Base-by-base conservation (phyloP, 2,329 filamentous ascomycete genomes). In the Raffaelea deltoideospora region DNA sequence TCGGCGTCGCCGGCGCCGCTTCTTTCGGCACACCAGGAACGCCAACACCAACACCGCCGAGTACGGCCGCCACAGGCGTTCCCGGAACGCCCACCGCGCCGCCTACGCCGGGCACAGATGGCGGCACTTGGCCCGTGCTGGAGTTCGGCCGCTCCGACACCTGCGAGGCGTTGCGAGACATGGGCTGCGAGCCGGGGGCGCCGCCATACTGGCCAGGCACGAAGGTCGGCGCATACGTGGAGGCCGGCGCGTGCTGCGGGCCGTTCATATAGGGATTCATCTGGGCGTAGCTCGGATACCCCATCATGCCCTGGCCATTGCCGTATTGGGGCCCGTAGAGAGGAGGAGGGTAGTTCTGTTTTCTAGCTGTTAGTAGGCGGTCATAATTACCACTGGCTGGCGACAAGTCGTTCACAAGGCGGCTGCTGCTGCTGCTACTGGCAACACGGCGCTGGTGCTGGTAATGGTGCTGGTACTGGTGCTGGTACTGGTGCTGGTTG, bases 131-230 rank as follows among this genome's bases (percentile, higher is more conserved):
- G 60, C 53, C 75, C 55, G 64, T 82, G 58, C 83, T 81, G 20
- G 77, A 67, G 27, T 69, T 69, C 49, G 58, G 66, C 33, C 72
- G 62, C 49, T 76, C 70, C n/a, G 82, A 82, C 38, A 80, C 69
- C 56, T 90, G 82, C 3, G 85, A 92, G 3, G 80, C 73, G 42
- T 75, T 86, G 48, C 87, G 79, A 3, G 87, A 90, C 79, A 94
- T 87, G 63, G 77, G 68, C 54, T 79, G 71, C 42, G 72, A 48
- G 63, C 65, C 44, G 59, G 60, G 38, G n/a, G n/a, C 28, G 1
- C 30, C 19, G 5, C n/a, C 9, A 31, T 50, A 50, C 22, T 50
- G 48, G n/a, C 43, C 48, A 34, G 55, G 55, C 50, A 59, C 45
- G 50, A 62, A 69, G 17, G 57, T 57, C 36, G 65, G 64, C 41